Evolutionary conservation across 2,329 filamentous ascomycete genomes (phyloP).

Genomic region (Exophiala calicioides): DNA sequence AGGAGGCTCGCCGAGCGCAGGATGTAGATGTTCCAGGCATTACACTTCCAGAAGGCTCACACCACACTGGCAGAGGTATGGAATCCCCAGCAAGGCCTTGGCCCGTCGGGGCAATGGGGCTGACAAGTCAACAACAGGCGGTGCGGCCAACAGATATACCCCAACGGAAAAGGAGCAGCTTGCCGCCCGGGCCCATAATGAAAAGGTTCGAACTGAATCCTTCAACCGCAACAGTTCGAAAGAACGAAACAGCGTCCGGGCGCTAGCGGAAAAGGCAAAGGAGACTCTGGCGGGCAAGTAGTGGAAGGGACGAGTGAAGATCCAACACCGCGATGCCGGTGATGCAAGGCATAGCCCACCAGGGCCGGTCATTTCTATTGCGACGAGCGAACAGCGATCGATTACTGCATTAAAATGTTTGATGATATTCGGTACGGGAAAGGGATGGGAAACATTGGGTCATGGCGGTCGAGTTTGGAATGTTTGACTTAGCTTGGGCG

Average conservation of each 20-base stretch:
- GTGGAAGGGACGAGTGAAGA: too few species aligned
- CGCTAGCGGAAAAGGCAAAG: constrained; percentile 56
- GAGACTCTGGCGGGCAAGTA: constrained; percentile 35
- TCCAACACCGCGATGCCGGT: too few species aligned
- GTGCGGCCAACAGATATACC: constrained; percentile 32
- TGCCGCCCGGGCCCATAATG: constrained; percentile 36
- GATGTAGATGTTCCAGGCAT: constrained; percentile 66
- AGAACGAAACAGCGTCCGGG: constrained; percentile 37
- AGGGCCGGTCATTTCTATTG: too few species aligned
- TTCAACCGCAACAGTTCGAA: constrained; percentile 28
- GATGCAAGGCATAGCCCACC: too few species aligned
- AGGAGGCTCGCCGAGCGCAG: constrained; percentile 74
- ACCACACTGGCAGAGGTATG: constrained; percentile 48
- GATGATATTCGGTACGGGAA: too few species aligned
- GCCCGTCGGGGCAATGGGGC: constrained; percentile 2
- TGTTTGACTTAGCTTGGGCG: too few species aligned
- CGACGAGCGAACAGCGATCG: too few species aligned
- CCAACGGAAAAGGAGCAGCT: constrained; percentile 33
- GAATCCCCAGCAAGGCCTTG: neutral
- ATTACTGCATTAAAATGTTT: too few species aligned
- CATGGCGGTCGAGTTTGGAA: too few species aligned
- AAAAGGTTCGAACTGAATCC: constrained; percentile 32
- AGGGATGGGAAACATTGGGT: too few species aligned
- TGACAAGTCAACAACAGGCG: constrained; percentile 24
- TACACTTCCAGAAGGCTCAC: constrained; percentile 41